Base-by-base conservation (phyloP, 2,329 filamentous ascomycete species). In the Ustulina deusta region DNA sequence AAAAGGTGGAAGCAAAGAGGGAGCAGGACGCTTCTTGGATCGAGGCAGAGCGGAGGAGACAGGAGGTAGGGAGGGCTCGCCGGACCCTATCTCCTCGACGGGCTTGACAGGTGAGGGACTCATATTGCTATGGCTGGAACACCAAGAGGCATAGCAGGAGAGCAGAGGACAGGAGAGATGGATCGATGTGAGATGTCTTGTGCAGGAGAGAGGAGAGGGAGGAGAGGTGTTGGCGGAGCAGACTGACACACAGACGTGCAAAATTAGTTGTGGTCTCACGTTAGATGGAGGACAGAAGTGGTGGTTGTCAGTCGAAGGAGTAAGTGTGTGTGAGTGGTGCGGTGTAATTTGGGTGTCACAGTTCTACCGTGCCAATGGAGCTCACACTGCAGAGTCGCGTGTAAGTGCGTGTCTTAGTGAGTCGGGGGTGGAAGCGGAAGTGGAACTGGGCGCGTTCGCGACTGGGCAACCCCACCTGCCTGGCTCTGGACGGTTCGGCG, bases 1-100 rank as follows among this genome's bases (percentile, higher is more conserved):
- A 78, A 95, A 94, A 25, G 93, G 86, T 69, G 93, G 93, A 29
- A 96, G 88, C 63, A 95, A 83, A 65, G 89, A 87, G 32, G 92
- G 86, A 54, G 87, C 87, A 73, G 87, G 82, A 68, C 89, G 85
- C 82, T 92, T 91, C 82, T 92, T 91, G 71, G 84, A 79, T 74
- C 86, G 84, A 63, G 83, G 79, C 17, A 79, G 61, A 51, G 74
- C 75, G 27, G 70, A 71, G 63, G 67, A 46, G 40, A 72, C 55
- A 69, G 75, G 75, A 32, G 79, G 80, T 40, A 81, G 75, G 46
- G 76, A 74, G 32, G 79, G 79, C 69, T 81, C 79, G 44, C 73
- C 68, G 80, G 81, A 52, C 79, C 80, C 61, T 79, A 78, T 58
- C 46, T 71, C 69, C 44, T 74, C 75, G 66, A 72, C 62, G 57